These are phyloP conservation scores for Apiotrichum siamense DNA, from an alignment of 1,284 basidiomycete genomes.

Conservation along the genomic window DNA sequence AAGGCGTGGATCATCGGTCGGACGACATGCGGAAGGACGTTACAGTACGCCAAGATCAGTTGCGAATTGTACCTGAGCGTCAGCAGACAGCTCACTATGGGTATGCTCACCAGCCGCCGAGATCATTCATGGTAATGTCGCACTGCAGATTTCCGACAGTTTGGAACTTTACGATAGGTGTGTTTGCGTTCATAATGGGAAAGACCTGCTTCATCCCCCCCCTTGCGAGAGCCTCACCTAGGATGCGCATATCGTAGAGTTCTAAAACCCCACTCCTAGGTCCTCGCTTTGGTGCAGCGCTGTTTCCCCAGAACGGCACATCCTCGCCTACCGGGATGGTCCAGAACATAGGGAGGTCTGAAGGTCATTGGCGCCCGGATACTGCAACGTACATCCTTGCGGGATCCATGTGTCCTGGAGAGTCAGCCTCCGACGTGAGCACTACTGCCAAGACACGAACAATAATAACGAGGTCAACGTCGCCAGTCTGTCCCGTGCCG, in stretches of 20 bases:
- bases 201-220: constrained; percentile 21
- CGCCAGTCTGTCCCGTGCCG: constrained; percentile 33
- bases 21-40: constrained; percentile 39
- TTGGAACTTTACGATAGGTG: constrained; percentile 46
- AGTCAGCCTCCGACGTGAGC: constrained; percentile 5
- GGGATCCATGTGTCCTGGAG: constrained; percentile 27
- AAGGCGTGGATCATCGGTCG: constrained; percentile 45
- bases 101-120: constrained; percentile 42
- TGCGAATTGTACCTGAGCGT: constrained; percentile 46
- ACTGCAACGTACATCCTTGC: constrained; percentile 34
- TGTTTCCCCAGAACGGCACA: neutral
- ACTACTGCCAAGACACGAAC: constrained; percentile 15
- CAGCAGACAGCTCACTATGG: too few species aligned
- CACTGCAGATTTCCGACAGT: constrained; percentile 26
- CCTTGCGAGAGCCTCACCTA: constrained; percentile 12
- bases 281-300: too few species aligned
- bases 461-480: constrained; percentile 42
- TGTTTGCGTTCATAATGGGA: constrained; percentile 28
- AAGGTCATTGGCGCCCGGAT: neutral
- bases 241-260: too few species aligned
- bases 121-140: constrained; percentile 46
- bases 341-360: constrained; percentile 19
- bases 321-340: constrained; percentile 1
- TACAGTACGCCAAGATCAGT: constrained; percentile 45
- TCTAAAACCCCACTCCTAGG: too few species aligned